Conservation (phyloP, 176 grass and related monocot species). For the Bonia amplexicaulis region DNA sequence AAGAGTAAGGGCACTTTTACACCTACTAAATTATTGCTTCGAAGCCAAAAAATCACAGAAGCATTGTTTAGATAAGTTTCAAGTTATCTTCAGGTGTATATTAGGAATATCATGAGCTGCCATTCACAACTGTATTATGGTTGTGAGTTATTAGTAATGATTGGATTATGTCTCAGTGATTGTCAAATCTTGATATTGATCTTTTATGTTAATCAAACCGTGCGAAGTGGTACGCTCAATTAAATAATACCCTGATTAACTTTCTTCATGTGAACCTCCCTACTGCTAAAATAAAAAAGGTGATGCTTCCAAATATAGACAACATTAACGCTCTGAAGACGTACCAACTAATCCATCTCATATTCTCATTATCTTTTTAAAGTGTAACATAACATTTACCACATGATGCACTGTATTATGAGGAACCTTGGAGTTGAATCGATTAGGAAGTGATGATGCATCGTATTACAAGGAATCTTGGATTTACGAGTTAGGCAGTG, state of each 20-base stretch:
- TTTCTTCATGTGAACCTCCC: background rate
- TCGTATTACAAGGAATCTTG: background rate
- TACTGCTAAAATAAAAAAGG: conserved; percentile 2
- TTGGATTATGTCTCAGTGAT: background rate
- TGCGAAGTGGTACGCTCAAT: background rate
- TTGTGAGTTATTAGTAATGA: background rate
- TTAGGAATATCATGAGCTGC: background rate
- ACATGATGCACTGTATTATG: background rate
- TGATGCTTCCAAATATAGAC: background rate
- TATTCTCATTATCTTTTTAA: background rate
- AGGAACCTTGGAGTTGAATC: background rate
- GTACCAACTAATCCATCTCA: background rate
- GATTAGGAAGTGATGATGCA: background rate
- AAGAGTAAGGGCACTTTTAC: background rate
- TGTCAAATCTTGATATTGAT: background rate
- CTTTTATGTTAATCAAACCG: background rate
- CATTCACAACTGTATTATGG: background rate
- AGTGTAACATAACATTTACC: background rate
- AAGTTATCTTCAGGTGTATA: background rate
- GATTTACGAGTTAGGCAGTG: background rate
- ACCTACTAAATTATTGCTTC: background rate
- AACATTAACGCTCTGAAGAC: background rate
- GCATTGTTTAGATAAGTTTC: background rate
- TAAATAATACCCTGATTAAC: background rate
- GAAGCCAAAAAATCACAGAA: background rate